A percentile compares a stretch with the other conserved stretches of the same genome.
Conservation (phyloP, 2,329 filamentous ascomycete species). For the Epichloe aotearoae region DNA sequence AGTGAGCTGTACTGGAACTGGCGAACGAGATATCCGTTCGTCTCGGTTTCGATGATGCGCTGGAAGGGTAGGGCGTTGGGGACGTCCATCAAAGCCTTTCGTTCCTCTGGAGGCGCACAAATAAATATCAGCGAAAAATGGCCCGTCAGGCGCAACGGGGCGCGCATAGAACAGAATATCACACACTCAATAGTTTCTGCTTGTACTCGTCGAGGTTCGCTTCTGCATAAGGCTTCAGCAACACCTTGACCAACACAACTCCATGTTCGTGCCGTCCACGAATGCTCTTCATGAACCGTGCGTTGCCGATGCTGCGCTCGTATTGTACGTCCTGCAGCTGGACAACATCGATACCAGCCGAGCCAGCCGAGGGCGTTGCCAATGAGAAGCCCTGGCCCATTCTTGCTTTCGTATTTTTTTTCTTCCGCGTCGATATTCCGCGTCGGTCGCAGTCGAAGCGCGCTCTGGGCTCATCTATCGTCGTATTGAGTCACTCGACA, state of each 20-base stretch:
- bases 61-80: constrained; percentile 88
- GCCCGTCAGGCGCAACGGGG: too few relatives aligned
- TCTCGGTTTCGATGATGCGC: constrained; percentile 80
- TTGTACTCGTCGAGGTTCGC: constrained; percentile 73
- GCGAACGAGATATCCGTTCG: constrained; percentile 81
- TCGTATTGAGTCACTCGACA: constrained; percentile 1
- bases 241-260: constrained; percentile 83
- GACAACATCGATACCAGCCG: constrained; percentile 84
- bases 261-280: constrained; percentile 82
- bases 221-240: constrained; percentile 79
- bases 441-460: background rate
- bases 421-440: background rate
- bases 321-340: constrained; percentile 85
- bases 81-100: constrained; percentile 64
- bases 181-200: constrained; percentile 58
- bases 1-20: constrained; percentile 95
- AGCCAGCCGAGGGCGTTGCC: constrained; percentile 79
- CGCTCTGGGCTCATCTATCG: background rate
- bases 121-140: too few relatives aligned
- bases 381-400: constrained; percentile 98
- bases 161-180: background rate
- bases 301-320: constrained; percentile 82
- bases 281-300: constrained; percentile 93
- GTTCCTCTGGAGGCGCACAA: constrained; percentile 46
- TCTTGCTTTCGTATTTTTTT: constrained; percentile 4